phyloP scores from a whole-genome alignment of 2,329 filamentous ascomycete genomes.

The Pestalotiopsis sp. region DNA sequence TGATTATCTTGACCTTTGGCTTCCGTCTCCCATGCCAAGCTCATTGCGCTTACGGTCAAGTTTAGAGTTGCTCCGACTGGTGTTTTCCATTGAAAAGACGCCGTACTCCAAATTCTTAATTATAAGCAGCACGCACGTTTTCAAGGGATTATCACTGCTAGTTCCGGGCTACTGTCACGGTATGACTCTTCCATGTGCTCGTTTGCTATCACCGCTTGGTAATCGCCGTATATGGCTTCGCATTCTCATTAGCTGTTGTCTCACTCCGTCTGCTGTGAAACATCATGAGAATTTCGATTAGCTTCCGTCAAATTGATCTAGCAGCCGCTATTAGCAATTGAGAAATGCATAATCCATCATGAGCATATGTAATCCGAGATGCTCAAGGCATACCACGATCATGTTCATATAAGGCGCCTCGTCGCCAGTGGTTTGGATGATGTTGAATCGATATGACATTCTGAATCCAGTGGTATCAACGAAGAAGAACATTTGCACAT shows the following conservation, averaged over 20 bases:
- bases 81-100: not conserved
- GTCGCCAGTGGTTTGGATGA: not conserved
- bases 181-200: not conserved
- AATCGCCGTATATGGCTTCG: not conserved
- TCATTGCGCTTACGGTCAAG: not conserved
- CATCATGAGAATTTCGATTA: not conserved
- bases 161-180: not conserved
- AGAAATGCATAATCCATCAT: not conserved
- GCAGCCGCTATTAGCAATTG: not conserved
- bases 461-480: not conserved
- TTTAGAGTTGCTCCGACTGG: not conserved
- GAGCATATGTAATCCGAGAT: not conserved
- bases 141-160: not conserved
- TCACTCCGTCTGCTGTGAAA: not conserved
- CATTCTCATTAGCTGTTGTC: not conserved
- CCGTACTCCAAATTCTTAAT: not conserved
- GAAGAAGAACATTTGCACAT: not conserved
- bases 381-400: not conserved
- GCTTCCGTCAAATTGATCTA: not conserved
- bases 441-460: not conserved
- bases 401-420: slow-evolving; percentile 1
- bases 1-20: not conserved
- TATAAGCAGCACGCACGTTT: not conserved
- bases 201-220: not conserved
- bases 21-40: not conserved